Evolutionary conservation across 768 basidiomycete species (phyloP), one percentile per base, ranked within the genome.

Genomic region (Pisolithus orientalis): DNA sequence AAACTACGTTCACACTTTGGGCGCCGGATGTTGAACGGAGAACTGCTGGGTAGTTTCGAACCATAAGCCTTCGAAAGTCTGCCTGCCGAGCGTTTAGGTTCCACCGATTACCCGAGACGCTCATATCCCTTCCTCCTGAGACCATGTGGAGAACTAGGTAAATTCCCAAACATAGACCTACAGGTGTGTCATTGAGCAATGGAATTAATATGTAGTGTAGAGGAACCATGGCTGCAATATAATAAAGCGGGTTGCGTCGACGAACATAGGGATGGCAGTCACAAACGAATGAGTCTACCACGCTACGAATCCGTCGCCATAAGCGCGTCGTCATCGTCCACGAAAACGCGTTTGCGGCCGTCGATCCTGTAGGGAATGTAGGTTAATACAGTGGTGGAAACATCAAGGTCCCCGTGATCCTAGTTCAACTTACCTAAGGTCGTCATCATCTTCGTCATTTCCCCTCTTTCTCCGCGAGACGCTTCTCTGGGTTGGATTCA

Each of bases 381-480:
- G 29, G 39, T 44, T 16, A 29, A 14, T 13, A 51, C 29, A 5
- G 10, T 2, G 28, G 37, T 53, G 16, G 55, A 29, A 55, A 32
- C 0, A 1, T 14, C 32, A n/a, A 55, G 29, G 32, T 11, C 39
- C 10, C 17, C 21, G 27, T 6, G 14, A 55, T 27, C 46, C 40
- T 9, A 28, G 17, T 24, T 25, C n/a, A 17, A 54, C 57, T 24
- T 53, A 74, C 75, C 72, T 68, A 39, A 62, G 61, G 17, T 73
- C 74, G 8, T 80, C 79, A 9, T 88, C 86, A 3, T 85, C 84
- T 44, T 87, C 87, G 4, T 87, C 88, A 10, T 88, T 84, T 21
- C 76, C 80, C 37, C 90, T 76, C 64, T 91, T 91, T 59, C 89
- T 79, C 52, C 80, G 72, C 10, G 77, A 67, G 1, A 75, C 75